phyloP scores from a whole-genome alignment of 345 rosid genomes.

The Hypericum androsaemum region DNA sequence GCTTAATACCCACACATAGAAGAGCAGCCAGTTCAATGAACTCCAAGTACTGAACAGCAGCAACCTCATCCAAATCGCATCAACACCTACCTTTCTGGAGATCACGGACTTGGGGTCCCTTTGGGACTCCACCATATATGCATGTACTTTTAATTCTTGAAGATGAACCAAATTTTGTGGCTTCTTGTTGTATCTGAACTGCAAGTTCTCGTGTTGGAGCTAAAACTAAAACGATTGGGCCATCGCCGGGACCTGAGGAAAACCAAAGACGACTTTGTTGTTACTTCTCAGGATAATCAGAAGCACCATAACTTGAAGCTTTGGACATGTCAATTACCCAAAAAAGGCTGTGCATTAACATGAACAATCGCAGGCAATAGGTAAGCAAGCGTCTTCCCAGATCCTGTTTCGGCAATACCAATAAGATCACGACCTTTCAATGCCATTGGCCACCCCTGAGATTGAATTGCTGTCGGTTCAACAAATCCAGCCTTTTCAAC shows the following conservation, averaged over 20 bases:
- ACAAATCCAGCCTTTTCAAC: conserved; percentile 82
- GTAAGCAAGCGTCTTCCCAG: conserved; percentile 94
- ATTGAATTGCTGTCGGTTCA: conserved; percentile 93
- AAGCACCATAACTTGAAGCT: background rate
- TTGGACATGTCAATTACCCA: conserved; percentile 36
- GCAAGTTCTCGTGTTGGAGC: conserved; percentile 99
- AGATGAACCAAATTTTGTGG: conserved; percentile 91
- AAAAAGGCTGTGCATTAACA: conserved; percentile 93
- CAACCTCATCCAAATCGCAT: conserved; percentile 27
- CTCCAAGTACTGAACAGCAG: conserved; percentile 23
- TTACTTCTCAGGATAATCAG: background rate
- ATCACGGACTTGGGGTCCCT: conserved; percentile 99
- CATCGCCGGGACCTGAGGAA: conserved; percentile 85
- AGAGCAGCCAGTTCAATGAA: conserved; percentile 27
- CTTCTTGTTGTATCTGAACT: conserved; percentile 97
- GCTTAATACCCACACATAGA: conserved; percentile 19
- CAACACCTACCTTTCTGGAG: conserved; percentile 86
- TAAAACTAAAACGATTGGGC: conserved; percentile 93
- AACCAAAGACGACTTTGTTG: conserved; percentile 6
- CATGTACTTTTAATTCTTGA: conserved; percentile 89
- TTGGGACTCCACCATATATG: conserved; percentile 98
- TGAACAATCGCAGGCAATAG: conserved; percentile 94
- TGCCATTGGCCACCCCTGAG: conserved; percentile 99
- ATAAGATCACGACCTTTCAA: conserved; percentile 91
- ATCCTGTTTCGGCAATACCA: conserved; percentile 98